phyloP scores from a whole-genome alignment of 2,329 filamentous ascomycete species.

The Aspergillus eucalypticola region DNA sequence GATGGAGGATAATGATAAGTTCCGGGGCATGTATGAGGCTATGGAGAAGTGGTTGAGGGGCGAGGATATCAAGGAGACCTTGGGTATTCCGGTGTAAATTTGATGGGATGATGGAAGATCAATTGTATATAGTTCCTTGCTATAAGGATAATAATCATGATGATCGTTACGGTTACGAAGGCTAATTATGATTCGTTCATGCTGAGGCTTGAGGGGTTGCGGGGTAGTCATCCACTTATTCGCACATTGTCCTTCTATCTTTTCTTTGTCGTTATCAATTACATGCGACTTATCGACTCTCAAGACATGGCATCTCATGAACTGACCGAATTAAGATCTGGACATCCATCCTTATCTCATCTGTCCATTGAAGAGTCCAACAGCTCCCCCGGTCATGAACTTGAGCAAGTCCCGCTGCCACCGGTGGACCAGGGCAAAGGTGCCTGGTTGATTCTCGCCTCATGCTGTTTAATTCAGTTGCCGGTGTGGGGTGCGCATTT shows the following conservation, averaged over 20 bases:
- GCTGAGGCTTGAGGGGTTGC: not conserved
- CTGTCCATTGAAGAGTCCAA: not conserved
- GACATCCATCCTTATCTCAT: not conserved
- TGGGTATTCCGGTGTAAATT: not conserved
- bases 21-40: constrained; percentile 7
- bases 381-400: constrained; percentile 15
- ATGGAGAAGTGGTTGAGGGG: constrained; percentile 6
- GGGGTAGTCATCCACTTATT: not conserved
- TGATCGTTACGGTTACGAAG: not conserved
- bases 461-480: constrained; percentile 55
- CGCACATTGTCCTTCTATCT: not conserved
- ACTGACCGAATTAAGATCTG: constrained; percentile 1
- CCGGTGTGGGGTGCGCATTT: constrained; percentile 53
- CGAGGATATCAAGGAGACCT: constrained; percentile 3
- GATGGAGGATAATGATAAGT: constrained; percentile 6
- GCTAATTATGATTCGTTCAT: not conserved
- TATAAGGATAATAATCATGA: not conserved
- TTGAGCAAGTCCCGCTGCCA: constrained; percentile 39
- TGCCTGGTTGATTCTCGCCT: constrained; percentile 54
- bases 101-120: not conserved
- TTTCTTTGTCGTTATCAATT: not conserved
- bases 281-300: not conserved
- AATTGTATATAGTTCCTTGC: not conserved
- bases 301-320: constrained; percentile 11
- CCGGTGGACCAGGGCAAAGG: constrained; percentile 52